Percentiles rank a stretch among this genome's conserved stretches.
These are phyloP conservation scores for Funneliformis mosseae DNA, from an alignment of 192 early-diverging fungal species.

Conservation along the genomic window DNA sequence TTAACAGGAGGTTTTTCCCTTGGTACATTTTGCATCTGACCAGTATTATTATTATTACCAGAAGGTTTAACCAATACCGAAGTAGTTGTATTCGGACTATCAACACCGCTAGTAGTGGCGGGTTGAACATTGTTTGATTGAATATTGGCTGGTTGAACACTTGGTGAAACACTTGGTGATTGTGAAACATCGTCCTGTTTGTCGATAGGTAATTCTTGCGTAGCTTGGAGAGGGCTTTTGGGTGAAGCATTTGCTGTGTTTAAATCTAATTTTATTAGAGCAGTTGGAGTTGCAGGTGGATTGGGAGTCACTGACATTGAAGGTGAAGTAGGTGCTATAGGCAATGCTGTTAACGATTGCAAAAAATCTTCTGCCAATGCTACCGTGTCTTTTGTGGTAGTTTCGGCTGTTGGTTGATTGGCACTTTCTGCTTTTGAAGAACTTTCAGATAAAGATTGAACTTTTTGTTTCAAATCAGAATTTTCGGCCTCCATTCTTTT, in stretches of 20 bases:
- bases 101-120: background rate
- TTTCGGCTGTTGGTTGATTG: background rate
- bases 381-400: background rate
- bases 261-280: background rate
- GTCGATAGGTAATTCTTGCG: background rate
- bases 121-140: background rate
- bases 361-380: background rate
- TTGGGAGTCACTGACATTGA: background rate
- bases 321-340: background rate
- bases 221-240: background rate
- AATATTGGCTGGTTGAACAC: background rate
- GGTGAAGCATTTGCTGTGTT: background rate
- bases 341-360: background rate
- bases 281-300: background rate
- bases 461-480: background rate
- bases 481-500: conserved; percentile 7
- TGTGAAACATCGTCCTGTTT: background rate
- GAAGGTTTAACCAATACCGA: background rate
- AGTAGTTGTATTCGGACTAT: background rate
- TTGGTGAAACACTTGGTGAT: background rate
- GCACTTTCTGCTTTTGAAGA: background rate
- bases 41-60: background rate
- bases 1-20: conserved; percentile 2
- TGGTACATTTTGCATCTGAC: background rate
- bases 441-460: background rate